Base-by-base conservation (phyloP, 2,329 filamentous ascomycete genomes). In the Calonectria pseudoreteaudii region DNA sequence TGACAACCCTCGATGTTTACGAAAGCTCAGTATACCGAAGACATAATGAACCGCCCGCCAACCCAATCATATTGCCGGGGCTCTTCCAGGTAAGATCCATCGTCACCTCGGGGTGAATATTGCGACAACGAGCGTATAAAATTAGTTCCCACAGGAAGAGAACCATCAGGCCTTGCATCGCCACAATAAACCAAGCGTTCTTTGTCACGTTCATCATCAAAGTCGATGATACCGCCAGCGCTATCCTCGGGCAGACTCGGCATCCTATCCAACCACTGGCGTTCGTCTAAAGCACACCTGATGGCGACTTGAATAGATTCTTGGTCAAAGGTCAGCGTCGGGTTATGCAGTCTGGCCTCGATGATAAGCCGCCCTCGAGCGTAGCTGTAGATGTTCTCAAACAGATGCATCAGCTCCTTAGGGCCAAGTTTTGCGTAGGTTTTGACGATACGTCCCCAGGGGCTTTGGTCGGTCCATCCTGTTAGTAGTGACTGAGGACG, bases 351-450 rank as follows among this genome's bases (percentile, higher is more conserved):
- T 8, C 82, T 84, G 5, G 88, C 83, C 68, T 86, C 85, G 7
- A 80, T 76, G 14, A 90, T 84, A 11, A 90, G 85, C 13, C 86
- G 86, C 36, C 81, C 82, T 62, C 86, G 87, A 28, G 86, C 86
- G 53, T 87, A 89, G 68, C 83, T 85, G 78, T 87, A 87, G 23
- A 85, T 85, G 68, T 87, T 85, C 34, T 87, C 84, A 53, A 90
- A 84, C 70, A 90, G 85, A 73, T 87, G 82, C 75, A 89, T 85
- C n/a, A 91, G 83, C 69, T 89, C 84, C 14, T 84, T 80, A 0
- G 90, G 90, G 6, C 85, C 83, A 10, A 91, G 84, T 81, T 90
- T 91, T 77, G 88, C 82, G 72, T 87, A 87, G 1, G 86, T 87
- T 73, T 86, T 85, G 50, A 87, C 80, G 41, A 87, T 84, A 23